Evolutionary conservation across 768 basidiomycete genomes (phyloP), one percentile per base, ranked within the genome.

Genomic region (Mycena capillaripes): DNA sequence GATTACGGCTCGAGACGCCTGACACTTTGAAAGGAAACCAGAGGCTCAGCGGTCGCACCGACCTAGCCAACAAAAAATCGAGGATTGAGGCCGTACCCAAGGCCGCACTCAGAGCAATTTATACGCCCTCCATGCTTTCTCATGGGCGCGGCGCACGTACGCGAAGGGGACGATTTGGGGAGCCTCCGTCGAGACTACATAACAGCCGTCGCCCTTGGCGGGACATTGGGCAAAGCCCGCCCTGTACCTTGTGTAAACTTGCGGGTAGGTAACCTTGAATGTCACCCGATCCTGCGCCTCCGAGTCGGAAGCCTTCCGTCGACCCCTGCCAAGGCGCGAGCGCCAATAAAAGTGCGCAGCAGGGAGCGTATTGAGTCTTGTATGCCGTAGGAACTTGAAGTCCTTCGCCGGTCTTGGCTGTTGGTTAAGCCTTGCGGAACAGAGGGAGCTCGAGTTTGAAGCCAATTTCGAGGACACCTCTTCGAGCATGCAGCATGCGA

Each of bases 171-270:
- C 40, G 42, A 61, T 23, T 36, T 21, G 4, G 21, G 53, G 34
- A 36, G 14, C 34, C 42, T 21, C n/a, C 52, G 27, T 30, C 14
- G 52, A 30, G 23, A 11, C 29, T 58, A 67, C 66, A 48, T 58
- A 67, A 58, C 56, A 58, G 44, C 44, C 66, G 66, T 17, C 62
- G 48, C 50, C 27, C 66, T 67, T 58, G 66, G 66, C 38, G 38
- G 7, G n/a, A n/a, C n/a, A n/a, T n/a, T 50, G 23, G 29, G 42
- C 7, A 46, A 58, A 8, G 3, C 44, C 44, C 59, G 59, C 40
- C 58, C 14, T 44, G 57, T 40, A 59, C 21, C 57, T 58, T 59
- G 14, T 3, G 38, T 38, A 38, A 38, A 38, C 38, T 38, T 10
- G 38, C 40, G 27, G 4, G 29, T 17, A 19, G 11, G 58, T 30